Evolutionary conservation across 2,329 filamentous ascomycete genomes (phyloP).

Genomic region (Oidium heveae): DNA sequence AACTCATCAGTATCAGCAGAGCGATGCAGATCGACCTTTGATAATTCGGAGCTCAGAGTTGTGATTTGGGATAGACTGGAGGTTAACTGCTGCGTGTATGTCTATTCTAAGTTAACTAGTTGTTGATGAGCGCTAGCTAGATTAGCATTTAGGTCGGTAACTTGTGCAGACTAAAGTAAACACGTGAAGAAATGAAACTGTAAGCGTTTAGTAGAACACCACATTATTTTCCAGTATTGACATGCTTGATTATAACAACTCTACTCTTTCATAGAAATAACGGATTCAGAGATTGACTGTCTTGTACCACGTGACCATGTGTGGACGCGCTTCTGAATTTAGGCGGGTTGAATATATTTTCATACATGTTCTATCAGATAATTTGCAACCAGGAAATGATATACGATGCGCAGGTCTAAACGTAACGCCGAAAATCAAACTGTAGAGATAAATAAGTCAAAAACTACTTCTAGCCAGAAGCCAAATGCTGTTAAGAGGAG

Average conservation of each 20-base stretch:
- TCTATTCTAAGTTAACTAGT: background rate
- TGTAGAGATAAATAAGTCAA: background rate
- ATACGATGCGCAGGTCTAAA: too few species aligned
- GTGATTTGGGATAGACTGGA: background rate
- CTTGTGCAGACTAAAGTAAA: background rate
- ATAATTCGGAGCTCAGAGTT: background rate
- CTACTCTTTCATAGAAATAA: too few species aligned
- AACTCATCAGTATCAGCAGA: background rate
- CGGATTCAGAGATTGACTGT: too few species aligned
- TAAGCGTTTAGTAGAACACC: background rate
- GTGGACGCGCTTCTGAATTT: too few species aligned
- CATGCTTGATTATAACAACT: too few species aligned
- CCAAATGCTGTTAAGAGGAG: slow-evolving; percentile 10
- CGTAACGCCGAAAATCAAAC: too few species aligned
- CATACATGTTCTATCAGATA: too few species aligned
- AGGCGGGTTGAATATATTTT: too few species aligned
- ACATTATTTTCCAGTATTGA: too few species aligned
- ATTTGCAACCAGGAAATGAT: too few species aligned
- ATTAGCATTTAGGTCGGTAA: background rate
- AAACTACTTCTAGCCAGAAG: slow-evolving; percentile 8
- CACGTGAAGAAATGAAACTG: background rate
- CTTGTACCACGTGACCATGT: too few species aligned
- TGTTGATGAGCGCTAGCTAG: background rate
- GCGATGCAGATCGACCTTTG: background rate
- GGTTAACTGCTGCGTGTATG: background rate